A percentile compares a stretch with the other conserved stretches of the same genome.
These are phyloP conservation scores for Mycena vitilis DNA, from an alignment of 768 basidiomycete species.

Conservation along the genomic window DNA sequence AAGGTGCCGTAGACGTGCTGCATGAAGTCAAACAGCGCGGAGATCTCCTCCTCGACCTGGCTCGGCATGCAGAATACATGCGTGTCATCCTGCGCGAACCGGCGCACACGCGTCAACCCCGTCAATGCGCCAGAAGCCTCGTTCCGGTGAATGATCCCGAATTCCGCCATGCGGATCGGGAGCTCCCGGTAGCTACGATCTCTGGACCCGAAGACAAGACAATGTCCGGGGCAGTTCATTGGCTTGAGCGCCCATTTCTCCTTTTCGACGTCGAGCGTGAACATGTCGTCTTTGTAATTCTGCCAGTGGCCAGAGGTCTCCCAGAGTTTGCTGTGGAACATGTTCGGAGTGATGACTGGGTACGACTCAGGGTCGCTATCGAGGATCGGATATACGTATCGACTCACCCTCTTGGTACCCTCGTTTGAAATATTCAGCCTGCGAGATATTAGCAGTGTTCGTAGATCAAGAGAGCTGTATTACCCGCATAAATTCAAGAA, in stretches of 20 bases:
- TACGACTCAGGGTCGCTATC: not conserved
- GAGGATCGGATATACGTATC: not conserved
- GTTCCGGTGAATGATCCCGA: slow-evolving; percentile 96
- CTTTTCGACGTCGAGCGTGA: slow-evolving; percentile 93
- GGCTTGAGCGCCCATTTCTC: slow-evolving; percentile 97
- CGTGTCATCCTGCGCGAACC: slow-evolving; percentile 98
- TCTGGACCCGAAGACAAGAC: slow-evolving; percentile 93
- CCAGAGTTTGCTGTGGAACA: slow-evolving; percentile 97
- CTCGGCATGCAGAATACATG: slow-evolving; percentile 98
- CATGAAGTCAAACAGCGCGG: slow-evolving; percentile 93
- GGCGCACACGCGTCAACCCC: slow-evolving; percentile 91
- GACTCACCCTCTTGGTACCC: slow-evolving; percentile 90
- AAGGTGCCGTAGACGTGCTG: slow-evolving; percentile 93
- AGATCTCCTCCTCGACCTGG: slow-evolving; percentile 90
- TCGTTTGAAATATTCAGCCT: slow-evolving; percentile 95
- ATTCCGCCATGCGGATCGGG: slow-evolving; percentile 98
- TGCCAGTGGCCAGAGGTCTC: slow-evolving; percentile 98
- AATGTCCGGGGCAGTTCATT: slow-evolving; percentile 99
- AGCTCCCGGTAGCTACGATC: slow-evolving; percentile 96
- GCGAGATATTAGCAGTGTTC: slow-evolving; percentile 1
- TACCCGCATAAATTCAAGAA: slow-evolving; percentile 91
- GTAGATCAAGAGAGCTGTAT: slow-evolving; percentile 40
- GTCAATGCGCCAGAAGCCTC: slow-evolving; percentile 95
- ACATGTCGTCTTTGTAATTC: slow-evolving; percentile 99
- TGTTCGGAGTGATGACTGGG: slow-evolving; percentile 95